Evolutionary conservation across 2,329 filamentous ascomycete genomes (phyloP).

Genomic region (Trichophyton rubrum): DNA sequence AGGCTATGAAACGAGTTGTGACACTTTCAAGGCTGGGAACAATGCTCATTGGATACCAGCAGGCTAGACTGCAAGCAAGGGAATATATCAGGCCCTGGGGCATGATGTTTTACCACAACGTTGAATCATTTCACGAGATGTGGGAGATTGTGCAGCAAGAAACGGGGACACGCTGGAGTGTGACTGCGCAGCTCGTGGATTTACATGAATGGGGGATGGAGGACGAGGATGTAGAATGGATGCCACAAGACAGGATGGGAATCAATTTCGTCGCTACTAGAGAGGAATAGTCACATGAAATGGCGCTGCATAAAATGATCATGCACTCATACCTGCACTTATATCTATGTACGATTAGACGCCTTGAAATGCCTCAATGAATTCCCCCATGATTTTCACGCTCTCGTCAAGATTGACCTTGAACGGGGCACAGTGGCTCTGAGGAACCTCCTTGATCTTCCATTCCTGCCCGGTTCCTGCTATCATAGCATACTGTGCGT

Average conservation of each 20-base stretch:
- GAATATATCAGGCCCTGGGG: conserved; percentile 5
- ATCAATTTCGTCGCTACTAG: conserved; percentile 4
- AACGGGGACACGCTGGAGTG: conserved; percentile 1
- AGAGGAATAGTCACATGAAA: background rate
- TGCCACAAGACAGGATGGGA: conserved; percentile 4
- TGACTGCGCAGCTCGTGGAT: background rate
- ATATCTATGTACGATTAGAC: background rate
- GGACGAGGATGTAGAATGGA: conserved; percentile 4
- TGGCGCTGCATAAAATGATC: background rate
- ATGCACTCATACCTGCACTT: background rate
- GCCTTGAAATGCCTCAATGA: background rate
- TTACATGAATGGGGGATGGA: conserved; percentile 5
- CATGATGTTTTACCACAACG: conserved; percentile 5
- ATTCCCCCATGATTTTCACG: background rate
- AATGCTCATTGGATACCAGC: conserved; percentile 1
- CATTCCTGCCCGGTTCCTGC: background rate
- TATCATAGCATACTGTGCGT: conserved; percentile 2
- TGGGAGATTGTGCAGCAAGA: conserved; percentile 2
- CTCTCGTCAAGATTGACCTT: background rate
- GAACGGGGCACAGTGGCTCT: background rate
- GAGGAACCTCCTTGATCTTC: background rate
- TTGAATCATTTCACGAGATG: background rate
- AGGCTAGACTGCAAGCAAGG: background rate
- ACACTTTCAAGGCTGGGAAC: background rate
- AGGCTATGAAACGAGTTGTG: background rate